These are phyloP conservation scores for Phialemoniopsis sp. DNA, from an alignment of 2,329 filamentous ascomycete species.

Conservation along the genomic window DNA sequence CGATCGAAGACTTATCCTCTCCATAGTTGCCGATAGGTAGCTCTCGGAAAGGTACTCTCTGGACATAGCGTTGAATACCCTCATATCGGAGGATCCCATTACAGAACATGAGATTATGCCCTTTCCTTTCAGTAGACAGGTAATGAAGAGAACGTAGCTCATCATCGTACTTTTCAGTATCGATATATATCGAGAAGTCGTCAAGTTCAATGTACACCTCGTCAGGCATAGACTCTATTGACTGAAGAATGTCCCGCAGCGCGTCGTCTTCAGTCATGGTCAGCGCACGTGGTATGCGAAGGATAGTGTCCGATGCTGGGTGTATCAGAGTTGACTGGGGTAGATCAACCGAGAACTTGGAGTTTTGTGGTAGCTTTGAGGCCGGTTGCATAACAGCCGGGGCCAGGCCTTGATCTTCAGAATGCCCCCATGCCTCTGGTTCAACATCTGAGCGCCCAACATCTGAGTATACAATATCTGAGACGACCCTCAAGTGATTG, in stretches of 20 bases:
- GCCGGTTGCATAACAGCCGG: no score
- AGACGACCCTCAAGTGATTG: no score
- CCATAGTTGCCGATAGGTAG: constrained; percentile 67
- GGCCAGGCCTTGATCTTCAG: no score
- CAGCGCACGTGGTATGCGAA: constrained; percentile 1
- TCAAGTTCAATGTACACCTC: constrained; percentile 49
- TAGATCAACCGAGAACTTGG: constrained; percentile 14
- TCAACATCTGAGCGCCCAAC: no score
- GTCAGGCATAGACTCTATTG: constrained; percentile 3
- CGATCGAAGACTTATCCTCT: constrained; percentile 36
- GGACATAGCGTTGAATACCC: constrained; percentile 41
- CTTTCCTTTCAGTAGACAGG: constrained; percentile 31
- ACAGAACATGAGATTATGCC: constrained; percentile 42
- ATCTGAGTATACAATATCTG: no score
- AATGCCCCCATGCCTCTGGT: no score
- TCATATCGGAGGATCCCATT: constrained; percentile 55
- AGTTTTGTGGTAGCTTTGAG: no score
- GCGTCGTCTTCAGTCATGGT: background rate
- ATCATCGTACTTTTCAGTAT: constrained; percentile 24
- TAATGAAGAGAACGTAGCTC: constrained; percentile 55
- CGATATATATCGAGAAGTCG: constrained; percentile 54
- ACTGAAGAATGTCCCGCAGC: background rate
- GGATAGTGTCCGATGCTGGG: constrained; percentile 19
- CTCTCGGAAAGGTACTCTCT: constrained; percentile 48
- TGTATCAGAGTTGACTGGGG: constrained; percentile 17